Percentiles rank a stretch among this genome's conserved stretches.
Evolutionary conservation across 2,329 filamentous ascomycete species (phyloP).

Genomic region (Phyllosticta capitalensis): DNA sequence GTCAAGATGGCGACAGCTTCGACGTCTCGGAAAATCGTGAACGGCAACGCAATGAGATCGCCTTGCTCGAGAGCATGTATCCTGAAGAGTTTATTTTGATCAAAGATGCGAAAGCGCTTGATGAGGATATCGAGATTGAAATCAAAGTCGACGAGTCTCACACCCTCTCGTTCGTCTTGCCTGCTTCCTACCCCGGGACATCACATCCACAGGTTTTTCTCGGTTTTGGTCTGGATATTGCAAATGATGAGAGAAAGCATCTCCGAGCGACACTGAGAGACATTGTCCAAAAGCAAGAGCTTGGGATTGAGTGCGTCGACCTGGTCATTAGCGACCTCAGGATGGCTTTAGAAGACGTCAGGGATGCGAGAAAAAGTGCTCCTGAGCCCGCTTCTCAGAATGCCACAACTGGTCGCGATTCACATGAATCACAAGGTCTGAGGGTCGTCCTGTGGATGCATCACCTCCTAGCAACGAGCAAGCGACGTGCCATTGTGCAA

Average conservation of each 20-base stretch:
- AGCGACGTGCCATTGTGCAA: slow-evolving; percentile 5
- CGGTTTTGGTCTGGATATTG: not conserved
- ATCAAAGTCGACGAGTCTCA: not conserved
- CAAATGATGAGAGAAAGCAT: not conserved
- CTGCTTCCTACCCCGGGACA: not conserved
- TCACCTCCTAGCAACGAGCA: slow-evolving; percentile 6
- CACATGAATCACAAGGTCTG: not conserved
- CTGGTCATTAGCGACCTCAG: slow-evolving; percentile 8
- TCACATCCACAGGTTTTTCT: slow-evolving; percentile 1
- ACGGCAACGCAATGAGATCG: slow-evolving; percentile 5
- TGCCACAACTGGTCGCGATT: not conserved
- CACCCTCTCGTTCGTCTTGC: slow-evolving; percentile 4
- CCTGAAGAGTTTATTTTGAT: slow-evolving; percentile 4
- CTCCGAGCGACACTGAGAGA: not conserved
- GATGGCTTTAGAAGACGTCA: slow-evolving; percentile 11
- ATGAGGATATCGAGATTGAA: slow-evolving; percentile 4
- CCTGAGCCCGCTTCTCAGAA: not conserved
- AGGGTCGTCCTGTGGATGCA: slow-evolving; percentile 10
- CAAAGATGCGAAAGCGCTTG: not conserved
- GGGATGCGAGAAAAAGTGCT: slow-evolving; percentile 4
- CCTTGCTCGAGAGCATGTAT: slow-evolving; percentile 9
- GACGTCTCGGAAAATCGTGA: slow-evolving; percentile 1
- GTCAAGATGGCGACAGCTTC: not conserved
- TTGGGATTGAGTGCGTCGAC: slow-evolving; percentile 6
- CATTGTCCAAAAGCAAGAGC: not conserved